Base-by-base conservation (phyloP, 805 yeast genomes). In the Cyberlindnera japonica region DNA sequence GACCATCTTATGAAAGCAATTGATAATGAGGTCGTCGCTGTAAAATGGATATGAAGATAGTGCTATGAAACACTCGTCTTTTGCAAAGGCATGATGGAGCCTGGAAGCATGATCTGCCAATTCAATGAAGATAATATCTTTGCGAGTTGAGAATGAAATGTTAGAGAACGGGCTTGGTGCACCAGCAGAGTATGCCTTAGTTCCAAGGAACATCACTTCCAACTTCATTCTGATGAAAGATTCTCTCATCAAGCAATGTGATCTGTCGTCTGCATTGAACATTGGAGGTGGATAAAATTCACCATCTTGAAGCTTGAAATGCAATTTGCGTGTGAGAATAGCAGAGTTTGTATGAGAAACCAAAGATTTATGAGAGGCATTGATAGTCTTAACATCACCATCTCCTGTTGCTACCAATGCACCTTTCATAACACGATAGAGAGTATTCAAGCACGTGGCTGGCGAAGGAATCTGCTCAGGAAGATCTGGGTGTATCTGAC, bases 351-450 rank as follows among this genome's bases (percentile, higher is more conserved):
- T 58, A 41, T 76, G 76, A 3, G 83, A 65, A 46, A 75, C 78
- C 42, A 83, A 60, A 2, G 71, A 63, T 13, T 76, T 66, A 44
- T 72, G 73, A n/a, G 63, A 58, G 4, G 75, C 58, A 44, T 71
- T 67, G 27, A 88, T 79, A 0, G 83, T 76, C 51, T 75, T 80
- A 3, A 68, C 61, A 10, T 72, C 75, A 5, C 69, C 73, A 3
- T 58, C 63, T 3, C 71, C 63, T 2, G 55, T 59, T 18, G 71
- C 58, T 8, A 66, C 57, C 17, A 87, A 58, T 0, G 95, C 91
- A 2, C 88, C 90, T 47, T 69, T 75, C 34, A 86, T 62, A 8
- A 83, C 81, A 45, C 76, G 78, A 49, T 74, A 69, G 14, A 87
- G 53, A 0, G 87, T 81, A 35, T 67, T 65, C 17, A 83, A 64